Evolutionary conservation across 1,284 basidiomycete genomes (phyloP).

Genomic region (Afroboletus lepidellus): DNA sequence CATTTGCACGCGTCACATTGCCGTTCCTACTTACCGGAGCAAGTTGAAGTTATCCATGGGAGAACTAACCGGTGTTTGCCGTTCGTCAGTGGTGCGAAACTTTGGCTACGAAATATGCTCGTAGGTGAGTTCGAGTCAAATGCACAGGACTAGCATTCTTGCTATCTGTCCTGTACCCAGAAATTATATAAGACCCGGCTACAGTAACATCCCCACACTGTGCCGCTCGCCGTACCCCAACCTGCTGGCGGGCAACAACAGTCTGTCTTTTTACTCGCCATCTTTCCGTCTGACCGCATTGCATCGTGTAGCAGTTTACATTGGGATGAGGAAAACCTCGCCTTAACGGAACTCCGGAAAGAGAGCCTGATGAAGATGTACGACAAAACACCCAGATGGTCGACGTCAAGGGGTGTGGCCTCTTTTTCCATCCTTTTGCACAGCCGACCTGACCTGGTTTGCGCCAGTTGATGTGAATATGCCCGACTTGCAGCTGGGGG

Average conservation of each 20-base stretch:
- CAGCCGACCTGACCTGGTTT: no score
- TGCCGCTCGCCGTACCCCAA: constrained; percentile 52
- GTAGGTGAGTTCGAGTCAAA: no score
- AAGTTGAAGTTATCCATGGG: no score
- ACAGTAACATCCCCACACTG: constrained; percentile 39
- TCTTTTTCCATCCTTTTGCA: background rate
- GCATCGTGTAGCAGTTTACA: constrained; percentile 53
- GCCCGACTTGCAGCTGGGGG: constrained; percentile 57
- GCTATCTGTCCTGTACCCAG: constrained; percentile 22
- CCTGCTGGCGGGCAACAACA: constrained; percentile 44
- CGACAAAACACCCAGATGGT: constrained; percentile 87
- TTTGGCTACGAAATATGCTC: no score
- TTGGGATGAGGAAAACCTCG: constrained; percentile 93
- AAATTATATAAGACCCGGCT: constrained; percentile 43
- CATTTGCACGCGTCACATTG: no score
- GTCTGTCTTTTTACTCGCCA: constrained; percentile 31
- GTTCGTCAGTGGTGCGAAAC: no score
- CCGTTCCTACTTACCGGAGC: no score
- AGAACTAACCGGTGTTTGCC: no score
- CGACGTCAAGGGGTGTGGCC: constrained; percentile 70
- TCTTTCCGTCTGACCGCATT: background rate
- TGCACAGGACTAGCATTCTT: no score
- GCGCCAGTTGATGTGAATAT: constrained; percentile 55
- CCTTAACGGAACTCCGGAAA: constrained; percentile 87
- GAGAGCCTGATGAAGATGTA: constrained; percentile 97